These are phyloP conservation scores for Saprolegnia parasitica DNA, from an alignment of 352 stramenopile species.

Conservation along the genomic window DNA sequence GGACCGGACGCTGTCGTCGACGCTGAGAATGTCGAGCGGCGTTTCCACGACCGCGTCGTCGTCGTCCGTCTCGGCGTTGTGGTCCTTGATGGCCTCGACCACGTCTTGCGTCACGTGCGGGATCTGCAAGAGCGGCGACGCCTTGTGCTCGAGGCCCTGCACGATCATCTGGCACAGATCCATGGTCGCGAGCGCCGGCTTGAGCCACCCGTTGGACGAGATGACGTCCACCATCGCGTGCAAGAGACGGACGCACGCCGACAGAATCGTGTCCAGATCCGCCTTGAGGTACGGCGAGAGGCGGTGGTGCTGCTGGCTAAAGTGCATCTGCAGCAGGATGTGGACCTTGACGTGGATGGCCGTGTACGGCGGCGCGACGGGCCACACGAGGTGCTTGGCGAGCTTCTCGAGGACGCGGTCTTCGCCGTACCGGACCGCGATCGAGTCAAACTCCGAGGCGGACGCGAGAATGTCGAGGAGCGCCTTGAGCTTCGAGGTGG, in stretches of 20 bases:
- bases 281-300: constrained; percentile 89
- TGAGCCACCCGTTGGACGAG: constrained; percentile 98
- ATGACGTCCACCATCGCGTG: constrained; percentile 99
- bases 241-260: constrained; percentile 90
- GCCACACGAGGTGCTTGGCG: constrained; percentile 92
- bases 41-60: constrained; percentile 70
- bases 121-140: constrained; percentile 94
- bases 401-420: constrained; percentile 92
- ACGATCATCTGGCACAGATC: constrained; percentile 99
- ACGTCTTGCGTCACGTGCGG: constrained; percentile 95
- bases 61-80: constrained; percentile 48
- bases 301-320: constrained; percentile 88
- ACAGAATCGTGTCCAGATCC: constrained; percentile 91
- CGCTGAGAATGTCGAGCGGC: constrained; percentile 72
- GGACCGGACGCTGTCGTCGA: constrained; percentile 90
- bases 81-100: constrained; percentile 44
- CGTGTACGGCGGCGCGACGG: constrained; percentile 82
- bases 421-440: constrained; percentile 93
- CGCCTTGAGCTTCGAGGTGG: constrained; percentile 95
- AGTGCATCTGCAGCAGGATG: constrained; percentile 96
- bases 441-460: constrained; percentile 92
- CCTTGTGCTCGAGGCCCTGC: constrained; percentile 97
- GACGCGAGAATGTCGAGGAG: constrained; percentile 96
- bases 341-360: constrained; percentile 95
- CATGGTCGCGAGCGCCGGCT: constrained; percentile 97